These are phyloP conservation scores for Trichosanthes cucumerina DNA, from an alignment of 306 rosid genomes.

Conservation along the genomic window DNA sequence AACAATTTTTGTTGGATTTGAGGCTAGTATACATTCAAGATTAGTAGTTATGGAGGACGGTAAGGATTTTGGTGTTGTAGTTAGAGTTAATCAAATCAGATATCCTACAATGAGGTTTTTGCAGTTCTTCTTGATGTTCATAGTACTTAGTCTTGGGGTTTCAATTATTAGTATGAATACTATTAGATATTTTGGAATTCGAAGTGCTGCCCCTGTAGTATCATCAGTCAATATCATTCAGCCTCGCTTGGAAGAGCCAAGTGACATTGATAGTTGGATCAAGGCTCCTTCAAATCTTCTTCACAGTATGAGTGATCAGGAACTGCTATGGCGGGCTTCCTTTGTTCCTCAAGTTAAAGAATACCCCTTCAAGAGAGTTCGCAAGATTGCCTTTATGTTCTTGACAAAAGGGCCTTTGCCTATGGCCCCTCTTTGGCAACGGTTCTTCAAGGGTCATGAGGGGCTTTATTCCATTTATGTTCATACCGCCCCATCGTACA, in stretches of 20 bases:
- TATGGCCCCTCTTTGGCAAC: conserved; percentile 88
- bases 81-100: conserved; percentile 43
- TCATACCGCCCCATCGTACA: conserved; percentile 74
- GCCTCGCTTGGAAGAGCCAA: conserved; percentile 54
- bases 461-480: conserved; percentile 61
- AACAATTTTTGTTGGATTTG: conserved; percentile 18
- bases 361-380: conserved; percentile 67
- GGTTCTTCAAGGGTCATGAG: conserved; percentile 58
- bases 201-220: conserved; percentile 29
- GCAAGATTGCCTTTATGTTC: conserved; percentile 97
- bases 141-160: conserved; percentile 59
- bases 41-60: conserved; percentile 62
- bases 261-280: conserved; percentile 49
- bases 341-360: conserved; percentile 41
- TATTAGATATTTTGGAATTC: conserved; percentile 51
- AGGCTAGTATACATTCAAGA: conserved; percentile 46
- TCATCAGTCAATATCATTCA: conserved; percentile 20
- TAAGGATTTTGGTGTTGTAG: conserved; percentile 41
- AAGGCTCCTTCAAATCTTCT: conserved; percentile 50
- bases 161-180: conserved; percentile 69
- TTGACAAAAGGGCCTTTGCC: conserved; percentile 96
- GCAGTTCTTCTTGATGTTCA: conserved; percentile 55
- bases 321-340: conserved; percentile 82
- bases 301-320: conserved; percentile 72
- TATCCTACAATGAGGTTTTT: conserved; percentile 58